Percentiles rank a stretch among this genome's conserved stretches.
Evolutionary conservation across 164 flowering plant species (phyloP).

Genomic region (Chloranthus sessilifolius): DNA sequence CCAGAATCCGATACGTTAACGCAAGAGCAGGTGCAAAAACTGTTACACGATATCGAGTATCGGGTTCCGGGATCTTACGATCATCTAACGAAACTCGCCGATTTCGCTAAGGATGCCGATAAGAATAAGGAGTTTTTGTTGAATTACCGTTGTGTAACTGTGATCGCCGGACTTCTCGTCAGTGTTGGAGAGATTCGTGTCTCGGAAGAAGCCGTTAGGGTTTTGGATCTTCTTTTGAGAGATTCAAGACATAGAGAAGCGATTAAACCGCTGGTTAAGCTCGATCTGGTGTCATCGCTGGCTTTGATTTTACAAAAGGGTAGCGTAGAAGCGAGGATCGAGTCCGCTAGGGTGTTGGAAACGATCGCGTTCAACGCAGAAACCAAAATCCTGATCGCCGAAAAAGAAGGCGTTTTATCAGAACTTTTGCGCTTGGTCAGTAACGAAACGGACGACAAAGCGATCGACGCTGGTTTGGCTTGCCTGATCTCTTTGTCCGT

Average conservation of each 20-base stretch:
- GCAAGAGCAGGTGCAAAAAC: too few relatives aligned
- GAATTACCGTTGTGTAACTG: slow-evolving; percentile 29
- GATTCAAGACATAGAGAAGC: slow-evolving; percentile 5
- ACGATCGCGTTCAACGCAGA: too few relatives aligned
- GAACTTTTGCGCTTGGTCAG: slow-evolving; percentile 31
- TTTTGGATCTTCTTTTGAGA: slow-evolving; percentile 24
- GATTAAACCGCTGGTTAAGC: background rate
- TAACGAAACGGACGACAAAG: slow-evolving; percentile 21
- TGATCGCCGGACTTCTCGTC: slow-evolving; percentile 30
- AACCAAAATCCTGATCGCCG: slow-evolving; percentile 26
- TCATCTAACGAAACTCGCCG: slow-evolving; percentile 13
- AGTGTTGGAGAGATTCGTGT: slow-evolving; percentile 10
- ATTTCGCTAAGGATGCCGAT: slow-evolving; percentile 33
- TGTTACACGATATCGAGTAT: too few relatives aligned
- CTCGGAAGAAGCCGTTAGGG: slow-evolving; percentile 25
- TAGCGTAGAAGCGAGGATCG: slow-evolving; percentile 29
- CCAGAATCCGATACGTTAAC: too few relatives aligned
- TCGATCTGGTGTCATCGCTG: slow-evolving; percentile 12
- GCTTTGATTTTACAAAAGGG: slow-evolving; percentile 36
- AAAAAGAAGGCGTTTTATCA: slow-evolving; percentile 30
- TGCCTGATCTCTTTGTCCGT: slow-evolving; percentile 39
- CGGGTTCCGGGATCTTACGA: too few relatives aligned
- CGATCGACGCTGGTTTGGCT: slow-evolving; percentile 42
- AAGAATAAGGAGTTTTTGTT: slow-evolving; percentile 43
- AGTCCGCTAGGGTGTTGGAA: slow-evolving; percentile 37